Evolutionary conservation across 2,329 filamentous ascomycete genomes (phyloP).

Genomic region (Corynespora cassiicola): DNA sequence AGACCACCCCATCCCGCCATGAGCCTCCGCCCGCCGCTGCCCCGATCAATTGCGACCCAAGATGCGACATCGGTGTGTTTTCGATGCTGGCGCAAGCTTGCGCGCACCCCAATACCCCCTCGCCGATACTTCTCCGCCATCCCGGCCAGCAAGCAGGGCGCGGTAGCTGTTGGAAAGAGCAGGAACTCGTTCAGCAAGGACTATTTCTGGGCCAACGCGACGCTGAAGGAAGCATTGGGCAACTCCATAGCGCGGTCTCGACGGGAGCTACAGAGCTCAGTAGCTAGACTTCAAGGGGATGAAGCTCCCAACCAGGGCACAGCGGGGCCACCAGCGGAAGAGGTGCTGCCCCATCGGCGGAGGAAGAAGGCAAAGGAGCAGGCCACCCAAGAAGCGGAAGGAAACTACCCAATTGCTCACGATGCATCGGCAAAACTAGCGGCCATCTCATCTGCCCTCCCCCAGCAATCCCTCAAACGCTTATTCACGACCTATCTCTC

Average conservation of each 20-base stretch:
- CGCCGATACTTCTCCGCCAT: slow-evolving; percentile 37
- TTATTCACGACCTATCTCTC: slow-evolving; percentile 82
- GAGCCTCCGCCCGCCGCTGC: slow-evolving; percentile 42
- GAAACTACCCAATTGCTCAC: slow-evolving; percentile 51
- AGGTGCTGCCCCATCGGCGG: slow-evolving; percentile 44
- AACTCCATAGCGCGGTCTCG: slow-evolving; percentile 24
- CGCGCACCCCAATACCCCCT: slow-evolving; percentile 22
- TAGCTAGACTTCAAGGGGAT: slow-evolving; percentile 17
- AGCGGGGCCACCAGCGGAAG: slow-evolving; percentile 18
- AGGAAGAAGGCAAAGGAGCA: slow-evolving; percentile 37
- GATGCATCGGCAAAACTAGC: slow-evolving; percentile 69
- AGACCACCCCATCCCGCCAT: slow-evolving; percentile 35
- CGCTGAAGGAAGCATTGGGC: slow-evolving; percentile 39
- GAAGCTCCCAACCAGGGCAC: slow-evolving; percentile 11
- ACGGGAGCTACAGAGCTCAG: slow-evolving; percentile 39
- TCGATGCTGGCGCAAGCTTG: slow-evolving; percentile 41
- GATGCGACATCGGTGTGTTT: slow-evolving; percentile 39
- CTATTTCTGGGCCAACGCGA: slow-evolving; percentile 48
- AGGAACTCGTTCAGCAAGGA: slow-evolving; percentile 42
- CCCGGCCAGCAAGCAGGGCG: slow-evolving; percentile 31
- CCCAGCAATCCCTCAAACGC: slow-evolving; percentile 65
- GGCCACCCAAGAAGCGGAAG: slow-evolving; percentile 22
- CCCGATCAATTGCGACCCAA: slow-evolving; percentile 33
- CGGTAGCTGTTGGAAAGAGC: slow-evolving; percentile 34
- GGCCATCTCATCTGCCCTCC: slow-evolving; percentile 62